These are phyloP conservation scores for Heterobasidion parviporum DNA, from an alignment of 1,284 basidiomycete genomes.

Conservation along the genomic window DNA sequence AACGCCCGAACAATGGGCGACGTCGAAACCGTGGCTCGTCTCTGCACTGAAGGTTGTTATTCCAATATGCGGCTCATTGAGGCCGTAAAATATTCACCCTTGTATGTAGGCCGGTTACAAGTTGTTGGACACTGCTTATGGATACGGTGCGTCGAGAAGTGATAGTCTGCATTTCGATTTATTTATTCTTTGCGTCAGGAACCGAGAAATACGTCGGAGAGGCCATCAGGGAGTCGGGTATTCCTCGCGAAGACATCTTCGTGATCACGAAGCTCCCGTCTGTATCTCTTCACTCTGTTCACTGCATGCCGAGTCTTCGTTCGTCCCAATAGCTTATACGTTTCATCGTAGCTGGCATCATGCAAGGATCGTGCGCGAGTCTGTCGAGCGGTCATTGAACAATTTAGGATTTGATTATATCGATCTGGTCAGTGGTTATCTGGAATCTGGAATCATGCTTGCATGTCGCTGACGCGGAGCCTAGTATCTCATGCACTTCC, in stretches of 20 bases:
- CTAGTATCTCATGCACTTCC: slow-evolving; percentile 26
- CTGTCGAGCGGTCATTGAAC: slow-evolving; percentile 20
- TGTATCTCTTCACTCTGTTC: not conserved
- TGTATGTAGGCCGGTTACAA: not conserved
- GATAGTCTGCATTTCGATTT: not conserved
- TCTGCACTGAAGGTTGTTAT: slow-evolving; percentile 13
- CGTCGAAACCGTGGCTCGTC: not conserved
- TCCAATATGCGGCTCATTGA: too few relatives aligned
- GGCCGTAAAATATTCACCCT: too few relatives aligned
- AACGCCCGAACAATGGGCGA: not conserved
- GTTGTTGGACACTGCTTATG: not conserved
- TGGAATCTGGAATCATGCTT: too few relatives aligned
- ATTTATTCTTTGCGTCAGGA: not conserved
- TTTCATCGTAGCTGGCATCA: slow-evolving; percentile 16
- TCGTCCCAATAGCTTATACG: too few relatives aligned
- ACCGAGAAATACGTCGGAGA: slow-evolving; percentile 34
- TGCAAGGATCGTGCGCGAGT: slow-evolving; percentile 17
- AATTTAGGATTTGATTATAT: slow-evolving; percentile 22
- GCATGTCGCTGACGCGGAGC: not conserved
- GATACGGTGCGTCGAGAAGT: not conserved
- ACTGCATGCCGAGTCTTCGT: not conserved
- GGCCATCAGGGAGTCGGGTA: slow-evolving; percentile 31
- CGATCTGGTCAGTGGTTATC: slow-evolving; percentile 16
- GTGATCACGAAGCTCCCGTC: slow-evolving; percentile 27
- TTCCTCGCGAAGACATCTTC: slow-evolving; percentile 35